Conservation (phyloP, 768 basidiomycete species). For the Boletus rex-veris region DNA sequence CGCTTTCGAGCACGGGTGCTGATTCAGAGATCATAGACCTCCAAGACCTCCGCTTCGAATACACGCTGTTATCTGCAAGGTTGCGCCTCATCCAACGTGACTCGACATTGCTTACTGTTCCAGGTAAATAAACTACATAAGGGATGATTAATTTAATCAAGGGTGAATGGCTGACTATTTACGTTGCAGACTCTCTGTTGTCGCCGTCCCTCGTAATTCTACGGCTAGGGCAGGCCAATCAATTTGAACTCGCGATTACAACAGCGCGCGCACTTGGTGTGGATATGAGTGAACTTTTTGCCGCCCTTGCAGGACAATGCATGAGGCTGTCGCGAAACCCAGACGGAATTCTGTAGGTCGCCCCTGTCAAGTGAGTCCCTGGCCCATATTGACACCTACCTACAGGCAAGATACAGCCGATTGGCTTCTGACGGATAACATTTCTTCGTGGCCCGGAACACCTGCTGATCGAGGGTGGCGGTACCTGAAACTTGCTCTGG, state of each 20-base stretch:
- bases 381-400: slow-evolving; percentile 3
- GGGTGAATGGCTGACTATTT: slow-evolving; percentile 18
- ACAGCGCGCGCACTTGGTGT: slow-evolving; percentile 72
- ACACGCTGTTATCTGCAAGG: slow-evolving; percentile 71
- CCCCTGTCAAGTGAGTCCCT: neutral
- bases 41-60: slow-evolving; percentile 74
- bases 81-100: slow-evolving; percentile 71
- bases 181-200: slow-evolving; percentile 46
- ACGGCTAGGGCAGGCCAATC: slow-evolving; percentile 71
- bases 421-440: slow-evolving; percentile 81
- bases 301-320: slow-evolving; percentile 73
- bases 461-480: slow-evolving; percentile 81
- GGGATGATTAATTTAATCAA: slow-evolving; percentile 8
- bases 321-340: slow-evolving; percentile 66
- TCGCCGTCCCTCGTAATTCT: slow-evolving; percentile 67
- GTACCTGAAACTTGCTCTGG: slow-evolving; percentile 77
- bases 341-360: slow-evolving; percentile 54
- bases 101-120: slow-evolving; percentile 54
- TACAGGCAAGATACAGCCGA: slow-evolving; percentile 66
- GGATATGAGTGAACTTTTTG: slow-evolving; percentile 87
- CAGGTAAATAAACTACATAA: slow-evolving; percentile 48
- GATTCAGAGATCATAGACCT: slow-evolving; percentile 78
- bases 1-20: slow-evolving; percentile 63
- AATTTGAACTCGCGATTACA: slow-evolving; percentile 76
- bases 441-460: slow-evolving; percentile 81